Evolutionary conservation across 345 rosid genomes (phyloP), one percentile per base, ranked within the genome.

Genomic region (Combretum micranthum): DNA sequence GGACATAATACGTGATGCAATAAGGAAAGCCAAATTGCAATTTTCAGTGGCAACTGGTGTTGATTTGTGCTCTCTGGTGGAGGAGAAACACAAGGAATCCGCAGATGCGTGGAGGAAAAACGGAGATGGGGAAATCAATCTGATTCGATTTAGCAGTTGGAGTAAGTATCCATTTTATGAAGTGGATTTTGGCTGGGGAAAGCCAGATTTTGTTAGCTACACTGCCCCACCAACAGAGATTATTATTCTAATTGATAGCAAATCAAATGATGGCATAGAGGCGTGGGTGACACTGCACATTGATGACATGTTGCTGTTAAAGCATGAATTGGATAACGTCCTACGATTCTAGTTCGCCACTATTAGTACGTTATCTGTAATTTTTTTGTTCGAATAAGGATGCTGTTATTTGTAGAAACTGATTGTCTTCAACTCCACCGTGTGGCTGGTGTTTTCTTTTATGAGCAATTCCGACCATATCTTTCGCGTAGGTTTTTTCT

Each of bases 121-220:
- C 3, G 5, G 2, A 5, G 26, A 25, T 2, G 55, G 23, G 20
- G 55, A 60, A 12, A 55, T 15, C n/a, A 50, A 25, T 15, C 11
- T 17, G 21, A 12, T 15, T 7, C 6, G 39, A 50, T 49, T 60
- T 23, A 60, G 26, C 18, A 60, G 64, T 18, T 48, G 64, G 64
- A 48, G 47, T 15, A 32, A 20, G 7, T 48, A 26, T 12, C 55
- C 64, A 9, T 2, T 49, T 15, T 60, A 60, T 18, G 45, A 12
- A n/a, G n/a, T n/a, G n/a, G 64, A 60, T 48, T 60, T 48, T 19
- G 64, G 64, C 3, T 48, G 53, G 64, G 64, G 64, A 46, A n/a
- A 13, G 47, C 64, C 64, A 21, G n/a, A 26, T n/a, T 49, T 32
- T 15, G 55, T 39, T 14, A 50, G 53, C 17, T 6, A 8, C 12